Evolutionary conservation across 331 rosid genomes (phyloP).

Genomic region (Phaseolus coccineus): DNA sequence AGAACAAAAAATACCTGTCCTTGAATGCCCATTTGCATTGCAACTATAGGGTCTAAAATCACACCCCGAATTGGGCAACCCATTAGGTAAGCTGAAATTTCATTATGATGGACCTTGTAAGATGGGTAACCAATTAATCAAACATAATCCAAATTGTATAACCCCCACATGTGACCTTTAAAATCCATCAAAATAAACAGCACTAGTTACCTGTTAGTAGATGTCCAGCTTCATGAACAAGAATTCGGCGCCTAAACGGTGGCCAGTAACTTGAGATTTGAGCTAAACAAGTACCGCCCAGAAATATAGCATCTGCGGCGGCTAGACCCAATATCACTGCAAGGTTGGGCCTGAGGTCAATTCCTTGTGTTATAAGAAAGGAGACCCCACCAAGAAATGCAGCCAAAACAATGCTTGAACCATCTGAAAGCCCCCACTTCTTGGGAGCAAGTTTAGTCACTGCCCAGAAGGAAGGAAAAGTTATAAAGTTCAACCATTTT

Average conservation of each 20-base stretch:
- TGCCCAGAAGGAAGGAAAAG: slow-evolving; percentile 46
- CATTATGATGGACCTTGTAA: slow-evolving; percentile 39
- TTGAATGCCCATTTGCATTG: slow-evolving; percentile 97
- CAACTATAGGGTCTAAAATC: slow-evolving; percentile 91
- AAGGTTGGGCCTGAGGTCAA: slow-evolving; percentile 91
- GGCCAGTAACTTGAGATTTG: slow-evolving; percentile 98
- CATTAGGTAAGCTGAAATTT: slow-evolving; percentile 82
- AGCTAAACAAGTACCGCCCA: slow-evolving; percentile 93
- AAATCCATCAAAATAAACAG: slow-evolving; percentile 14
- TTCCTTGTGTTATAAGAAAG: slow-evolving; percentile 79
- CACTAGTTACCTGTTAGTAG: slow-evolving; percentile 64
- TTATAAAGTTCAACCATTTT: slow-evolving; percentile 5
- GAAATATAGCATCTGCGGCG: slow-evolving; percentile 72
- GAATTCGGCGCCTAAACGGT: slow-evolving; percentile 81
- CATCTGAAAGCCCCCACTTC: slow-evolving; percentile 93
- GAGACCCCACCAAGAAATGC: slow-evolving; percentile 82
- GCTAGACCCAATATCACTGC: slow-evolving; percentile 77
- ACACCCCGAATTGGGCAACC: slow-evolving; percentile 98
- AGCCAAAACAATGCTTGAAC: slow-evolving; percentile 64
- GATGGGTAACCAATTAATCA: slow-evolving; percentile 12
- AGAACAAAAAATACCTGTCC: slow-evolving; percentile 73
- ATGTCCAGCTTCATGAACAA: slow-evolving; percentile 97
- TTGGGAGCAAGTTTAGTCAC: slow-evolving; percentile 87
- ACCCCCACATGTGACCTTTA: slow-evolving; percentile 1
- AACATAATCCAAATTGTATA: slow-evolving; percentile 26